phyloP scores from a whole-genome alignment of 139 green algal species.

The Helicosporidium sp. region DNA sequence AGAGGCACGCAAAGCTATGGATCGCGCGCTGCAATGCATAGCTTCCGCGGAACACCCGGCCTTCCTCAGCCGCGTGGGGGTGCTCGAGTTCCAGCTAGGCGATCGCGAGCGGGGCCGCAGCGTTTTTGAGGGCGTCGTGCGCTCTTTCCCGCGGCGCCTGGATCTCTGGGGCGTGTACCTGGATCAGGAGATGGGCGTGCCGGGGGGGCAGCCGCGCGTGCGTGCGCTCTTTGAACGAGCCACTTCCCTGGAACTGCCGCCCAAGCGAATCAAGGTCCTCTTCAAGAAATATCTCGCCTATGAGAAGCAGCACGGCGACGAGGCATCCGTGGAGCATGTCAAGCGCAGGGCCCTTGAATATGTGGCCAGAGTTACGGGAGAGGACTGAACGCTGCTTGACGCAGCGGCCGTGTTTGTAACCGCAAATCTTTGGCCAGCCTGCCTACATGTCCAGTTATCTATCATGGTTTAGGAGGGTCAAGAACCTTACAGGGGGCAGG shows the following conservation, averaged over 20 bases:
- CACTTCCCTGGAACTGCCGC: conserved; percentile 54
- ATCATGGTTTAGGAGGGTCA: too few relatives aligned
- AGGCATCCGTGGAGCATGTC: conserved; percentile 47
- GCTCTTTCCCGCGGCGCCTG: conserved; percentile 76
- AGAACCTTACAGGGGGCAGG: too few relatives aligned
- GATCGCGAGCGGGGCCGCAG: conserved; percentile 47
- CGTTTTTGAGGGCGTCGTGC: conserved; percentile 75
- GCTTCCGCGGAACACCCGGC: too few relatives aligned
- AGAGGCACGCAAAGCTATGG: too few relatives aligned
- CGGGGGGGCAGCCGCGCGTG: conserved; percentile 25
- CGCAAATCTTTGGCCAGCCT: too few relatives aligned
- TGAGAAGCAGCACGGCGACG: conserved; percentile 60
- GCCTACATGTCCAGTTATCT: too few relatives aligned
- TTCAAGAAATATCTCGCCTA: conserved; percentile 79
- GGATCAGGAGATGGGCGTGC: conserved; percentile 78
- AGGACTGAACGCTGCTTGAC: too few relatives aligned
- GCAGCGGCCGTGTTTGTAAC: too few relatives aligned
- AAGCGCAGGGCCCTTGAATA: conserved; percentile 74
- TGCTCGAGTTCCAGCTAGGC: conserved; percentile 71
- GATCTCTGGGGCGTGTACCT: conserved; percentile 92
- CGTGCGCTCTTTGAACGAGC: conserved; percentile 72
- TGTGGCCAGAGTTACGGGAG: too few relatives aligned
- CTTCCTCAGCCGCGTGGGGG: too few relatives aligned
- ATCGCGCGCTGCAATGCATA: too few relatives aligned
- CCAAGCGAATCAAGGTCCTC: conserved; percentile 87